Evolutionary conservation across 73 alveolate species (phyloP), one percentile per base, ranked within the genome.

Genomic region (Stentor coeruleus): DNA sequence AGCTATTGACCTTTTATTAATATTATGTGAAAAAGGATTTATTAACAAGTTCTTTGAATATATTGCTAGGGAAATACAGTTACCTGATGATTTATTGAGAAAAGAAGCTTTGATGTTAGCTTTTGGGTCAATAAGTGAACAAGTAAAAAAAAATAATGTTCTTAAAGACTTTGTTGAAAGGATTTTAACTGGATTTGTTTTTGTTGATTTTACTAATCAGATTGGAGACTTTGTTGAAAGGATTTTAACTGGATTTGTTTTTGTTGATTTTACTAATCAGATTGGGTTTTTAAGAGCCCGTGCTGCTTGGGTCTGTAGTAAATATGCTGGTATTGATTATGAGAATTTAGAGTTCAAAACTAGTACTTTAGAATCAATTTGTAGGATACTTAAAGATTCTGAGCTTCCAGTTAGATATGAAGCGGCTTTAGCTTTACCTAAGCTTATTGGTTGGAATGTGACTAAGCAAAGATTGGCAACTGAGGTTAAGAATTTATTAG

Each of bases 301-400:
- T 3, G 96, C 96, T 35, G 36, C 60, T 77, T 90, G 93, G 91
- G 38, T 90, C 40, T 90, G 87, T 74, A 91, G 93, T 2, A 86
- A 87, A 39, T 87, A 86, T 59, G 86, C 87, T 15, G 30, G 42
- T 38, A 74, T 39, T 76, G 76, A 59, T 28, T 86, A 55, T 74
- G 37, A 57, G 73, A 89, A 84, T 38, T 2, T 74, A 28, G 66
- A 42, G 28, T 91, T 86, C 59, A 59, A 85, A 37, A 57, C 31
- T 35, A 42, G 39, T 39, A 88, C 81, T 36, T 82, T 87, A 3
- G 91, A 87, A 59, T 38, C 15, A 3, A 85, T 76, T 74, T 90
- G 86, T 83, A 35, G 73, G 74, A 38, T 77, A 28, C 3, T 90
- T 66, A 37, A 20, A 28, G 93, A 84, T 58, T 74, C 59, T 3